Base-by-base conservation (phyloP, 2,329 filamentous ascomycete species). In the Lecanosticta acicola region DNA sequence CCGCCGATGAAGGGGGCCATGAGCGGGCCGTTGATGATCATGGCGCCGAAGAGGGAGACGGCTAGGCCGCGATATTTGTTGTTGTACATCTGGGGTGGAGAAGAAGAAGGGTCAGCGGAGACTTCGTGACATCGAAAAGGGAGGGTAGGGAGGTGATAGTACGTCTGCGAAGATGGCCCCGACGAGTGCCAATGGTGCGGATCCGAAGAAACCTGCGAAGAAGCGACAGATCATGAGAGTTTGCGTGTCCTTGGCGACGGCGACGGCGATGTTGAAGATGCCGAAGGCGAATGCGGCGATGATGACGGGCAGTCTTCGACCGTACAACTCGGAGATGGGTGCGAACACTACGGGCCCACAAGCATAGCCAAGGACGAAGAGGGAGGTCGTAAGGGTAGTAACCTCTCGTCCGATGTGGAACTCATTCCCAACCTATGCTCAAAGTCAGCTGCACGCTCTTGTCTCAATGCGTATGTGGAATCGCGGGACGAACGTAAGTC, bases 221-320 rank as follows among this genome's bases (percentile, higher is more conserved):
- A 58, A 59, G 8, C 50, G 45, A 32, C 52, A 50, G 20, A 51
- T 35, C 2, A 53, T 48, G 1, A 72, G 54, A 1, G 64, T 63
- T 16, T 64, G 58, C 2, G 64, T 56, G 46, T 68, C 66, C 45
- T 63, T 66, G 47, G 64, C 68, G 5, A 58, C 64, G 3, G 70
- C 73, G 2, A 71, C 68, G 9, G 67, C 71, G 41, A 77, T 69
- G 26, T 66, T 70, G 57, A 76, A 75, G 29, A 74, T 67, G n/a
- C 50, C 49, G 24, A 74, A 65, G 3, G 66, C 58, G 16, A 70
- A 65, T 24, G 73, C 65, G 1, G 71, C 65, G 4, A 69, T 64
- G 4, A 74, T 59, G 55, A 75, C 66, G 2, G 66, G 67, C 33
- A 65, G 54, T 50, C 69, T 65, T 4, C 73, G 66, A 1, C 72